phyloP scores from a whole-genome alignment of 1,284 basidiomycete species.

The Erythrobasidium hasegawianum region DNA sequence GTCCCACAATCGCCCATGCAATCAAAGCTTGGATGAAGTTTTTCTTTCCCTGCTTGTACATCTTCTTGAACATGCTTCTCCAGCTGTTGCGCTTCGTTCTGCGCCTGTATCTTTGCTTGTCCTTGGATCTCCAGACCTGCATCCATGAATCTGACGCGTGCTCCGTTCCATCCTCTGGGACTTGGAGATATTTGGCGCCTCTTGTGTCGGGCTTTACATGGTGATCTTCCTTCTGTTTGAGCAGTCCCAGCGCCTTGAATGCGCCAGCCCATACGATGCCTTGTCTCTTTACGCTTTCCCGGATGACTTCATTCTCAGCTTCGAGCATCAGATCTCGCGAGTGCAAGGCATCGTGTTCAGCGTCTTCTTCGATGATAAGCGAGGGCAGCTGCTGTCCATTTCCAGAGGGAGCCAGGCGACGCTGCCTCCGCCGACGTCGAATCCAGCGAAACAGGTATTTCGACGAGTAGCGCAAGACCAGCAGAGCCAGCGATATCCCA shows the following conservation, averaged over 20 bases:
- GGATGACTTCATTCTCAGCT: slow-evolving; percentile 40
- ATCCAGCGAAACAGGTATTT: slow-evolving; percentile 13
- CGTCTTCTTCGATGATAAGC: slow-evolving; percentile 29
- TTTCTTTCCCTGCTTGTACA: slow-evolving; percentile 27
- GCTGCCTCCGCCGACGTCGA: slow-evolving; percentile 14
- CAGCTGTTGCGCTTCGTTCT: slow-evolving; percentile 13
- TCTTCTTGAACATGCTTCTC: slow-evolving; percentile 3
- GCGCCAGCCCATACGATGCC: slow-evolving; percentile 36
- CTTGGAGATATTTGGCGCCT: slow-evolving; percentile 8
- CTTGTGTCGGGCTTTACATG: neutral
- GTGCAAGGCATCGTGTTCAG: slow-evolving; percentile 22
- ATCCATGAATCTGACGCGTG: slow-evolving; percentile 8
- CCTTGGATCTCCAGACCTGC: slow-evolving; percentile 11
- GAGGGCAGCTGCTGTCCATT: slow-evolving; percentile 4
- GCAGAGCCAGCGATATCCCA: slow-evolving; percentile 40
- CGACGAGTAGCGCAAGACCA: slow-evolving; percentile 36
- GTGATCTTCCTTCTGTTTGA: slow-evolving; percentile 28
- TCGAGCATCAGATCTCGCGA: slow-evolving; percentile 34
- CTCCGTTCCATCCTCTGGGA: slow-evolving; percentile 33
- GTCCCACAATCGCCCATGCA: slow-evolving; percentile 18
- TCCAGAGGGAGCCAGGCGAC: neutral
- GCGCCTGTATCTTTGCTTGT: slow-evolving; percentile 5
- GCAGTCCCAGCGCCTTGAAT: slow-evolving; percentile 10
- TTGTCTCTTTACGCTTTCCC: slow-evolving; percentile 33
- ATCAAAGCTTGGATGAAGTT: slow-evolving; percentile 28